phyloP scores from a whole-genome alignment of 257 asterid genomes.

The Solanum tarijense region DNA sequence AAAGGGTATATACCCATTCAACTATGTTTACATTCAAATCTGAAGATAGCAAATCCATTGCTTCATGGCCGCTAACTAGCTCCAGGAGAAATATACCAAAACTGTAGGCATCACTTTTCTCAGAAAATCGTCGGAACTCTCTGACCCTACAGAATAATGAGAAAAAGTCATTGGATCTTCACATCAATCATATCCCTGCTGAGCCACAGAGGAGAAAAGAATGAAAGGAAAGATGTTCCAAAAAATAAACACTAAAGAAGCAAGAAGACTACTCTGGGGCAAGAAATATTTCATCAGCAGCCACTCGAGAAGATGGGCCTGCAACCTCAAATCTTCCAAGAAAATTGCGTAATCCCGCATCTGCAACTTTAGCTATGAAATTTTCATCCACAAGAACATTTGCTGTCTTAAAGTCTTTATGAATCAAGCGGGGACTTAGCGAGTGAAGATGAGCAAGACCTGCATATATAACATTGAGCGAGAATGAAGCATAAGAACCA shows the following conservation, averaged over 20 bases:
- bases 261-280: slow-evolving; percentile 69
- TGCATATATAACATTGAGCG: slow-evolving; percentile 17
- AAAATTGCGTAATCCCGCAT: slow-evolving; percentile 85
- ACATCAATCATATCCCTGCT: neutral
- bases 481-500: slow-evolving; percentile 3
- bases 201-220: neutral
- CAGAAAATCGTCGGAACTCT: slow-evolving; percentile 82
- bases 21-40: slow-evolving; percentile 47
- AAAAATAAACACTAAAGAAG: neutral
- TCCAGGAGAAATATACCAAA: slow-evolving; percentile 85
- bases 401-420: slow-evolving; percentile 84
- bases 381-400: slow-evolving; percentile 92
- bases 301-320: slow-evolving; percentile 61
- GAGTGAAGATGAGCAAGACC: slow-evolving; percentile 84
- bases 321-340: slow-evolving; percentile 73
- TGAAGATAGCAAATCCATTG: slow-evolving; percentile 41
- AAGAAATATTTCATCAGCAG: slow-evolving; percentile 57
- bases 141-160: slow-evolving; percentile 46
- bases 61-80: slow-evolving; percentile 72
- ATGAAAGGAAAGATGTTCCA: neutral
- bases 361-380: slow-evolving; percentile 84
- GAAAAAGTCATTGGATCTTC: neutral
- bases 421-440: slow-evolving; percentile 78
- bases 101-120: slow-evolving; percentile 85
- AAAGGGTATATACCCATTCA: slow-evolving; percentile 51